These are phyloP conservation scores for Fusarium foetens DNA, from an alignment of 2,329 filamentous ascomycete species.

Conservation along the genomic window DNA sequence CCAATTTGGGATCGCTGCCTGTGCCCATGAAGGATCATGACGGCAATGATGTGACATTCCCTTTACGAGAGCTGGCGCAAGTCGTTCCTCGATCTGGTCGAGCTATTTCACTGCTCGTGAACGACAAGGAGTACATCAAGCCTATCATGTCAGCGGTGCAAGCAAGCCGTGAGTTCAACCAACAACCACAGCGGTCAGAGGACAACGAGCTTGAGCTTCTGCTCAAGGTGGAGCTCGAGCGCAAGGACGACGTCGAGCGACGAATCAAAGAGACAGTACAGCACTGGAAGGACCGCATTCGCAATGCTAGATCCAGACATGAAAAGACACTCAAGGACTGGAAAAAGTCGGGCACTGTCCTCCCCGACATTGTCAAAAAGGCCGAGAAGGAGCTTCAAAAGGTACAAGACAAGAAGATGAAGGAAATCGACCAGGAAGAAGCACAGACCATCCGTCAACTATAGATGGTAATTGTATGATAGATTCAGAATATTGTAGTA, in stretches of 20 bases:
- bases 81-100: slow-evolving; percentile 60
- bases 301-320: slow-evolving; percentile 58
- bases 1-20: slow-evolving; percentile 57
- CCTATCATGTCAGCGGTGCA: slow-evolving; percentile 67
- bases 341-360: slow-evolving; percentile 56
- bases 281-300: slow-evolving; percentile 62
- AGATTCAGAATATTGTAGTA: slow-evolving; percentile 41
- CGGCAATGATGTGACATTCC: slow-evolving; percentile 51
- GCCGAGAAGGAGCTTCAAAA: slow-evolving; percentile 60
- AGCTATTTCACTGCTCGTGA: slow-evolving; percentile 54
- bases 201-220: slow-evolving; percentile 70
- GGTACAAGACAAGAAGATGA: slow-evolving; percentile 64
- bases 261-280: slow-evolving; percentile 59
- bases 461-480: slow-evolving; percentile 22
- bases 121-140: slow-evolving; percentile 59
- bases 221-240: slow-evolving; percentile 64
- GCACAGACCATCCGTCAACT: slow-evolving; percentile 58
- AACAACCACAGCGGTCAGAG: slow-evolving; percentile 67
- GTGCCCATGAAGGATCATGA: slow-evolving; percentile 51
- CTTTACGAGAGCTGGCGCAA: slow-evolving; percentile 66
- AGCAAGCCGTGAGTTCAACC: slow-evolving; percentile 64
- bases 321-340: slow-evolving; percentile 62
- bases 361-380: slow-evolving; percentile 60
- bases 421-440: slow-evolving; percentile 61
- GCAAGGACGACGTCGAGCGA: slow-evolving; percentile 57